A percentile compares a stretch with the other conserved stretches of the same genome.
Conservation (phyloP, 2,329 filamentous ascomycete genomes). For the Volutella citrinella region DNA sequence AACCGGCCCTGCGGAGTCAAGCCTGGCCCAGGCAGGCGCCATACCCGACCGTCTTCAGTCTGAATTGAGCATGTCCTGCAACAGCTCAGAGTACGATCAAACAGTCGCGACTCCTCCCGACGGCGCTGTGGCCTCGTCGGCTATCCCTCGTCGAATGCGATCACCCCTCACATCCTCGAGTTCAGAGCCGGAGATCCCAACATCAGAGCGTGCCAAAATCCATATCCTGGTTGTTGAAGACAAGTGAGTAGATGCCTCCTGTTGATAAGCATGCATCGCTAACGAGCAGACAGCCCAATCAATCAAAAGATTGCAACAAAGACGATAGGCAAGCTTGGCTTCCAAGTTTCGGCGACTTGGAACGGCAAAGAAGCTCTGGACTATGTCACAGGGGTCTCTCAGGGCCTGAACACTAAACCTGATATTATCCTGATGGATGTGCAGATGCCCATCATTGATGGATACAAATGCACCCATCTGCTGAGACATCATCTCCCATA, state of each 20-base stretch:
- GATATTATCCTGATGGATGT: conserved; percentile 79
- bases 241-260: conserved; percentile 52
- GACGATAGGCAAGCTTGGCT: conserved; percentile 71
- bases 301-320: conserved; percentile 76
- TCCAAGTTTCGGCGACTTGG: conserved; percentile 68
- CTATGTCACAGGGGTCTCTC: conserved; percentile 58
- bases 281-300: conserved; percentile 47
- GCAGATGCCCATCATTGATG: conserved; percentile 74
- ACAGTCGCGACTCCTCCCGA: conserved; percentile 38
- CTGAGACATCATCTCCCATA: conserved; percentile 68
- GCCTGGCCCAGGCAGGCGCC: conserved; percentile 58
- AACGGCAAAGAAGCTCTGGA: conserved; percentile 78
- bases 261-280: background rate
- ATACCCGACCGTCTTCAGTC: conserved; percentile 67
- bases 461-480: conserved; percentile 73
- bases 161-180: conserved; percentile 34
- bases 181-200: conserved; percentile 48
- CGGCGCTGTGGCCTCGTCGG: conserved; percentile 22
- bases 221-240: conserved; percentile 80
- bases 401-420: conserved; percentile 53
- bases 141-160: conserved; percentile 27
- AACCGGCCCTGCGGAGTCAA: conserved; percentile 44
- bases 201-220: conserved; percentile 57
- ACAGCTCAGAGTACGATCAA: conserved; percentile 62
- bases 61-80: conserved; percentile 62